Percentiles rank a stretch among this genome's conserved stretches.
These are phyloP conservation scores for Rhododendron kiyosumense DNA, from an alignment of 148 eudicot species.

Conservation along the genomic window DNA sequence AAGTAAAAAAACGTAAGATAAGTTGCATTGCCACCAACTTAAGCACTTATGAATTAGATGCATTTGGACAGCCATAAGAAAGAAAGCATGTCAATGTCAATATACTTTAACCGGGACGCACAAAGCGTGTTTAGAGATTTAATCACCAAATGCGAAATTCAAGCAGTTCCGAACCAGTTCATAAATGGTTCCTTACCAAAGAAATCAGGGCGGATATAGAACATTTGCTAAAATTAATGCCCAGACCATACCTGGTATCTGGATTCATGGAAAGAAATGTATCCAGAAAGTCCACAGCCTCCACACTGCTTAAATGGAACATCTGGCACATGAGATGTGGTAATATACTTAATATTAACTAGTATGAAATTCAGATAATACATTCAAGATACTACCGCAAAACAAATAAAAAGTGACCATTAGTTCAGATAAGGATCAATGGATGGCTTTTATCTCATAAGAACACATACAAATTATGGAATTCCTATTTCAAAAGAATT, in stretches of 20 bases:
- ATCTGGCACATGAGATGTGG: conserved; percentile 29
- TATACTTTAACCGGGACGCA: not conserved
- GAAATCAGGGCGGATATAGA: not conserved
- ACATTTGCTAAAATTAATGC: not conserved
- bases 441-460: not conserved
- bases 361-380: not conserved
- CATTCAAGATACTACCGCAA: not conserved
- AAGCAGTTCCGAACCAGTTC: not conserved
- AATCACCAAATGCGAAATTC: not conserved
- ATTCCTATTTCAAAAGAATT: not conserved
- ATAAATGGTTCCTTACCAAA: not conserved
- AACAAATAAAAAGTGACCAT: not conserved
- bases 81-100: not conserved
- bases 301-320: conserved; percentile 52
- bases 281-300: conserved; percentile 74
- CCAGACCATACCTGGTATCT: conserved; percentile 51
- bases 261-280: conserved; percentile 86
- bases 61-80: not conserved
- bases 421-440: not conserved
- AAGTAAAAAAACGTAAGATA: conserved; percentile 3
- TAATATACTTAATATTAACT: not conserved
- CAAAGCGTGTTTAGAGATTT: not conserved
- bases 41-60: not conserved
- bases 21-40: not conserved
- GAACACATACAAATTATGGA: not conserved